phyloP scores from a whole-genome alignment of 2,329 filamentous ascomycete genomes.

The Fusarium vanettenii region DNA sequence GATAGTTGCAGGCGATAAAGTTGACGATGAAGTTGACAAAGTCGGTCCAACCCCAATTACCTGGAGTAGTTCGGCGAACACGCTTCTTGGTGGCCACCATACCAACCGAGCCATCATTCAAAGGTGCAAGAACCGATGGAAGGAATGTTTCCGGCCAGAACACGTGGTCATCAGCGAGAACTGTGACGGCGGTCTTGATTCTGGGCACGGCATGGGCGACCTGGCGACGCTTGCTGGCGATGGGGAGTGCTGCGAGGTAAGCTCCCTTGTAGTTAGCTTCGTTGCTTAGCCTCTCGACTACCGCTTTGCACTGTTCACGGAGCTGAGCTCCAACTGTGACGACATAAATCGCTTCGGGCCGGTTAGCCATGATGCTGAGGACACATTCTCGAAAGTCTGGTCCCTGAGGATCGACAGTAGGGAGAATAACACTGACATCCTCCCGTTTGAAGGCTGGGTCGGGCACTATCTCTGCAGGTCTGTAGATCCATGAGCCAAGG shows the following conservation, averaged over 20 bases:
- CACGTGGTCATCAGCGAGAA: constrained; percentile 65
- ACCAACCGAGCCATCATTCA: constrained; percentile 60
- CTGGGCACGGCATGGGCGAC: constrained; percentile 53
- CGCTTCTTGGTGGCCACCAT: constrained; percentile 68
- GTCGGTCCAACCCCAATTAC: constrained; percentile 36
- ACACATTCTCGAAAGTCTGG: constrained; percentile 56
- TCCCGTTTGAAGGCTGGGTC: constrained; percentile 46
- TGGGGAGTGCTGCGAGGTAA: constrained; percentile 44
- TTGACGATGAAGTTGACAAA: constrained; percentile 57
- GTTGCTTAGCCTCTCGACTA: constrained; percentile 9
- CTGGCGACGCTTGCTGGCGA: constrained; percentile 62
- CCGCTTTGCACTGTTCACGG: constrained; percentile 16
- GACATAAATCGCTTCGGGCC: constrained; percentile 54
- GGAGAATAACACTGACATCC: constrained; percentile 64
- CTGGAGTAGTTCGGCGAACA: constrained; percentile 53
- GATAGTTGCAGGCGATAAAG: constrained; percentile 68
- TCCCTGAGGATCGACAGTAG: constrained; percentile 59
- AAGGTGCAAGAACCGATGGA: constrained; percentile 54
- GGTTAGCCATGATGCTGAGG: constrained; percentile 52
- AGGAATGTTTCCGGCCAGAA: constrained; percentile 61
- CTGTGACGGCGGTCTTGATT: constrained; percentile 54
- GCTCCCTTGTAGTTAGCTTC: constrained; percentile 37
- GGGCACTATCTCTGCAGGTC: constrained; percentile 42
- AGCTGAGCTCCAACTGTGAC: constrained; percentile 56
- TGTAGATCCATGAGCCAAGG: constrained; percentile 55